A percentile compares a stretch with the other conserved stretches of the same genome.
Evolutionary conservation across 192 early-diverging fungal genomes (phyloP).

Genomic region (Funneliformis mosseae): DNA sequence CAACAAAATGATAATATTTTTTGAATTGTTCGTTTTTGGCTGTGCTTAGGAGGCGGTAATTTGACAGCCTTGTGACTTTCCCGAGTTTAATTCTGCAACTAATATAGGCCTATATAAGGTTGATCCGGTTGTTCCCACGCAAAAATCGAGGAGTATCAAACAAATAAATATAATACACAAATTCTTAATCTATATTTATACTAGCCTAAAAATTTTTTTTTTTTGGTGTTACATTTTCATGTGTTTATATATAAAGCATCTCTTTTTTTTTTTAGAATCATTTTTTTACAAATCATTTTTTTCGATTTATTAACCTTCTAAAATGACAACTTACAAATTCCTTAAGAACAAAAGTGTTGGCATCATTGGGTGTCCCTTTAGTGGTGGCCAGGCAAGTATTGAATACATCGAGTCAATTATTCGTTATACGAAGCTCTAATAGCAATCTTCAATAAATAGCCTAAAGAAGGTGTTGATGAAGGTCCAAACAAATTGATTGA

Average conservation of each 20-base stretch:
- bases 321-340: constrained; percentile 53
- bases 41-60: too few relatives aligned
- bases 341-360: constrained; percentile 67
- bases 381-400: constrained; percentile 57
- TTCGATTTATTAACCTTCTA: not conserved
- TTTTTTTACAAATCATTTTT: not conserved
- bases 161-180: too few relatives aligned
- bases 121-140: too few relatives aligned
- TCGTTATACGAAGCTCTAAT: too few relatives aligned
- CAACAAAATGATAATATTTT: too few relatives aligned
- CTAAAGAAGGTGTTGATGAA: constrained; percentile 85
- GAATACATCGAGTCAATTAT: not conserved
- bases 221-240: not conserved
- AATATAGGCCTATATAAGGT: too few relatives aligned
- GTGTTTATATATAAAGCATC: not conserved
- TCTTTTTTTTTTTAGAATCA: not conserved
- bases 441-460: constrained; percentile 45
- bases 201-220: too few relatives aligned
- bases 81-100: too few relatives aligned
- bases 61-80: too few relatives aligned
- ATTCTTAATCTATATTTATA: too few relatives aligned
- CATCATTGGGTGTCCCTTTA: constrained; percentile 74
- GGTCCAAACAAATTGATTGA: constrained; percentile 84
- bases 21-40: too few relatives aligned
- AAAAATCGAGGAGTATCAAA: too few relatives aligned